Base-by-base conservation (phyloP, 768 basidiomycete species). In the Mycena olivaceomarginata region DNA sequence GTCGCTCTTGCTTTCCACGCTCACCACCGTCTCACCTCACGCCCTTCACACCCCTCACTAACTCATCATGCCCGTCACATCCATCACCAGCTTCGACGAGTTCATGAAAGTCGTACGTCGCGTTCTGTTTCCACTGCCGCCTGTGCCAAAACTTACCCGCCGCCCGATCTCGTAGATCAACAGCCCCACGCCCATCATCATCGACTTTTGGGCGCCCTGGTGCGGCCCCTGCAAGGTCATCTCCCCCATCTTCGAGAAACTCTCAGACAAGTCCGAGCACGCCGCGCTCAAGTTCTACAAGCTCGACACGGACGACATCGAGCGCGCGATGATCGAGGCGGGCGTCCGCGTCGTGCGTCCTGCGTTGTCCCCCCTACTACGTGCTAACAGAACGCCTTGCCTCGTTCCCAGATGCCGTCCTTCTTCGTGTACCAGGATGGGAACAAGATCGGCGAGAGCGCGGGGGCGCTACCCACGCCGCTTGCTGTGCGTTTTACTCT, bases 131-230 rank as follows among this genome's bases (percentile, higher is more conserved):
- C 84, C 45, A 18, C 53, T n/a, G n/a, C 12, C 31, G 67, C 9
- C 46, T 16, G 53, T 51, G 18, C 22, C 59, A 56, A 57, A n/a
- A 22, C 43, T 43, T 40, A 31, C 46, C 43, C 69, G 70, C 41
- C 64, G 70, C 48, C 59, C 10, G 41, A 37, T 74, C 56, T 43
- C 31, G 40, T 76, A 89, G 90, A 91, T 93, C 81, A 86, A 85
- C 80, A 83, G 87, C 72, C 88, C 86, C 74, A 88, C 88, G 80
- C 84, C 86, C 76, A 85, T 88, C 77, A 82, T 93, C 20, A 87
- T 95, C 81, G 93, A 95, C 85, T 95, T 95, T 85, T 94, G 93
- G 93, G 94, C 94, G 53, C 90, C 91, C 2, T 95, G 94, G 94
- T 95, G 92, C 84, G 93, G 93, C 18, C 94, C 94, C 16, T 95